These are phyloP conservation scores for Rosa persica DNA, from an alignment of 306 rosid species.

Conservation along the genomic window DNA sequence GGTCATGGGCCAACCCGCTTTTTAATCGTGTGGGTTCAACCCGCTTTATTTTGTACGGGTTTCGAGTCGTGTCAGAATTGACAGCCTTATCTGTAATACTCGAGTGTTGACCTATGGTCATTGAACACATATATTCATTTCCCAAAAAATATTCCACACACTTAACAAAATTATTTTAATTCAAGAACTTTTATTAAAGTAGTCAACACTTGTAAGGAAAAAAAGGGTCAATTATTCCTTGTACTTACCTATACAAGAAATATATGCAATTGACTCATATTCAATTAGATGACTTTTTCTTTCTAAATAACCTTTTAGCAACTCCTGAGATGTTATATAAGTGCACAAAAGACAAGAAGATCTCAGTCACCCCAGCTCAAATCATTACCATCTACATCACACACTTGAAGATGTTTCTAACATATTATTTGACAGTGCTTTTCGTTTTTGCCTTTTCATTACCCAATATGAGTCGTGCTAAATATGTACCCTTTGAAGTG, in stretches of 20 bases:
- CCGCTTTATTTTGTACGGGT: no score
- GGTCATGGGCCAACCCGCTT: no score
- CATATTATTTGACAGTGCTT: not conserved
- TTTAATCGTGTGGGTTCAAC: no score
- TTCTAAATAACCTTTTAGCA: no score
- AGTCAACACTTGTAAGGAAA: not conserved
- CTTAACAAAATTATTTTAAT: no score
- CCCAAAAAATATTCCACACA: no score
- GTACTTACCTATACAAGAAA: not conserved
- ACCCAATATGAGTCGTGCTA: not conserved
- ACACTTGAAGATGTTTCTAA: not conserved
- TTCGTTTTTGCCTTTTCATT: not conserved
- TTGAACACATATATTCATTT: no score
- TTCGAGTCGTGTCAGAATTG: no score
- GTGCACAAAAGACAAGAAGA: not conserved
- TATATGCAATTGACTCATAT: not conserved
- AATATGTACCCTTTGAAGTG: constrained; percentile 8
- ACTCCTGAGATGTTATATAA: not conserved
- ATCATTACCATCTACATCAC: not conserved
- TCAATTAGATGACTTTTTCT: not conserved
- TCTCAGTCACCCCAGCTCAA: not conserved
- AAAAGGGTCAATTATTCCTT: no score
- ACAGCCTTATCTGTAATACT: no score
- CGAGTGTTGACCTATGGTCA: no score
- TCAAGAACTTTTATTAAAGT: not conserved